Base-by-base conservation (phyloP, 495 filamentous ascomycete genomes). In the Hypomontagnella submonticulosa region DNA sequence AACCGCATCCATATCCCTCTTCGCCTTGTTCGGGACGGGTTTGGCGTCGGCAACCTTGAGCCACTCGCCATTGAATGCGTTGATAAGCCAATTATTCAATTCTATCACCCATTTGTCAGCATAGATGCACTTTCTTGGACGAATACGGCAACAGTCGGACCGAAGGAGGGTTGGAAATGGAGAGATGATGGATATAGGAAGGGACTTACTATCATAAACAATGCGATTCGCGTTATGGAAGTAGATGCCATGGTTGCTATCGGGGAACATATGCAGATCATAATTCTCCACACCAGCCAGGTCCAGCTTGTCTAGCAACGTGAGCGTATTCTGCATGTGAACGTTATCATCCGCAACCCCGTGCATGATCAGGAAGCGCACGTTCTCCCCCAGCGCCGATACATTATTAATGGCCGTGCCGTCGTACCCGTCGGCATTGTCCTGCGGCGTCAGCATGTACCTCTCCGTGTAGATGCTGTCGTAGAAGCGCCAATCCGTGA, bases 1-100 rank as follows among this genome's bases (percentile, higher is more conserved):
- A 3, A 65, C 57, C 38, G 59, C 62, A 40, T 69, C 60, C 7
- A 62, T 63, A 33, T 69, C 59, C 19, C 68, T 61, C 62, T 71
- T 69, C 20, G 59, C 58, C 32, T 71, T 73, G 15, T 55, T 65
- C 4, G 69, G 52, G 34, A 37, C 33, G 6, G 92, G 92, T 65
- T 86, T 84, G 4, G 93, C 85, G 40, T 88, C 77, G 4, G 83
- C 80, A n/a, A 90, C 87, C 63, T 87, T 87, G 48, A 92, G 74
- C 91, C 94, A 99, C 73, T 97, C 94, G 19, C 94, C 96, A 66
- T 97, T 98, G 76, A 99, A 98, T 0, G 96, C 95, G 73, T 97
- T 97, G 73, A 97, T 83, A 53, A 99, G 85, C 93, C 95, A 99
- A 75, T 89, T 96, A 59, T 83, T 87, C 13, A 99, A 79, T 75